Conservation (phyloP, 2,329 filamentous ascomycete genomes). For the Purpureocillium takamizusanense region DNA sequence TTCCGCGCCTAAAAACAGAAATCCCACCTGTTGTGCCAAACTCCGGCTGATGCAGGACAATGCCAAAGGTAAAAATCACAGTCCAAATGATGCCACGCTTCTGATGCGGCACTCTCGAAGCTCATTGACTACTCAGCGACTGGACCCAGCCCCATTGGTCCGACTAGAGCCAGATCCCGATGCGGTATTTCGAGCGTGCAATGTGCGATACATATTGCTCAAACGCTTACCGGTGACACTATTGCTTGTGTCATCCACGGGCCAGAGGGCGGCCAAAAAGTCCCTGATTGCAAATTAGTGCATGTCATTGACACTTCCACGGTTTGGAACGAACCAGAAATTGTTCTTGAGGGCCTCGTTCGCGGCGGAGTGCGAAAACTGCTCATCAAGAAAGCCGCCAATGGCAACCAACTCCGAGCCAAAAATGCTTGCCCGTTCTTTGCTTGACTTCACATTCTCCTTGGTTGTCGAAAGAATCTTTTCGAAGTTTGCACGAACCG, state of each 20-base stretch:
- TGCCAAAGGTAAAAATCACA: constrained; percentile 9
- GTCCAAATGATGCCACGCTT: constrained; percentile 4
- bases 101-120: neutral
- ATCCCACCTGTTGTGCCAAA: constrained; percentile 13
- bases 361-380: constrained; percentile 29
- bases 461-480: constrained; percentile 52
- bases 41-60: constrained; percentile 16
- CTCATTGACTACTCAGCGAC: constrained; percentile 3
- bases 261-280: constrained; percentile 36
- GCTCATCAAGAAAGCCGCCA: constrained; percentile 50
- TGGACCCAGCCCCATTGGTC: constrained; percentile 21
- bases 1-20: constrained; percentile 10
- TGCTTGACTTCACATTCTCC: constrained; percentile 52
- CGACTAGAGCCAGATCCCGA: constrained; percentile 17
- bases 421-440: constrained; percentile 52
- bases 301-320: too few species aligned
- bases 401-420: constrained; percentile 52
- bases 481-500: constrained; percentile 51
- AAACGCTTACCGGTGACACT: constrained; percentile 33
- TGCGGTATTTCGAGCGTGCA: constrained; percentile 24
- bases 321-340: constrained; percentile 34
- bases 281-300: constrained; percentile 25
- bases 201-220: constrained; percentile 34
- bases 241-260: constrained; percentile 34
- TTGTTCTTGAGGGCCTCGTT: constrained; percentile 35